Base-by-base conservation (phyloP, 306 rosid genomes). In the Sesbania bispinosa region DNA sequence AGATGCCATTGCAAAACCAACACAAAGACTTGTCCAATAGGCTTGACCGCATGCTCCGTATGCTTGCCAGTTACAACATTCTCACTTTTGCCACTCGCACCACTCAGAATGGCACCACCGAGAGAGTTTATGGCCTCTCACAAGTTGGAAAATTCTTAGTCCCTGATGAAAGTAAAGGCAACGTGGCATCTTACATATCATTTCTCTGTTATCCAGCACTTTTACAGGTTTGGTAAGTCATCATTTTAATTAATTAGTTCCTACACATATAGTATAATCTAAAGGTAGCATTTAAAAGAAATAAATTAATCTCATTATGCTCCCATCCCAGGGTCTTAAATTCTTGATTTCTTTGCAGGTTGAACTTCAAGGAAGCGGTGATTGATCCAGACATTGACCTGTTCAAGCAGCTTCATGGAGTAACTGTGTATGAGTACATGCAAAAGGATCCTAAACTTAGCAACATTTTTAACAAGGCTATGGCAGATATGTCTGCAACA, bases 1-100 rank as follows among this genome's bases (percentile, higher is more conserved):
- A 77, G 32, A 55, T 69, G 0, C 57, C 54, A 19, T n/a, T n/a
- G n/a, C n/a, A n/a, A n/a, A n/a, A 50, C 63, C 69, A 60, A 29
- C 54, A 69, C 58, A 1, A 65, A 2, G 71, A 77, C 2, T 30
- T 71, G n/a, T 30, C 76, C 1, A 9, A 60, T 19, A 60, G 75
- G 66, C 48, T 77, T 15, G 71, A 77, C 0, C 71, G 76, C 39
- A 51, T 77, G 77, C 70, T 77, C 10, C 77, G 77, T 26, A 61
- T 69, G 63, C 81, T 77, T 18, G 41, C 60, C 0, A 69, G 71
- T 32, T 19, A 23, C 51, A 68, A 76, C 3, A 4, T 77, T 69
- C 71, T 69, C 0, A 60, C 48, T 38, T 36, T 2, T 43, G 16
- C 29, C 4, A 38, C 62, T 14, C 76, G 47, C 47, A 47, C 58